Percentiles rank a stretch among this genome's conserved stretches.
Evolutionary conservation across 2,329 filamentous ascomycete genomes (phyloP).

Genomic region (Aspergillus proliferans): DNA sequence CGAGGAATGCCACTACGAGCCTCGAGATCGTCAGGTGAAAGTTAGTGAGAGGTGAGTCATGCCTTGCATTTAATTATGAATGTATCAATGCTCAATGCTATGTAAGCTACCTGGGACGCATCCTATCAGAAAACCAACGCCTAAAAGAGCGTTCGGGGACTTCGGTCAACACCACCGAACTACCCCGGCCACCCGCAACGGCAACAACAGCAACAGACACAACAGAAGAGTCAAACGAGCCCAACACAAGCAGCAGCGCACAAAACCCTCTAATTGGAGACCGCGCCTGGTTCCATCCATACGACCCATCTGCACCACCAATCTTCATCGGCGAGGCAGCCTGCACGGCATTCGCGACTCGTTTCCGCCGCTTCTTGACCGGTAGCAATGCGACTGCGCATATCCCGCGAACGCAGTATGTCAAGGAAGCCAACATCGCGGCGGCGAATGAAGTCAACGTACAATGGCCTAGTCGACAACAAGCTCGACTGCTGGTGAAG

Average conservation of each 20-base stretch:
- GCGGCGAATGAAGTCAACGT: slow-evolving; percentile 22
- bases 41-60: slow-evolving; percentile 28
- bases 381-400: slow-evolving; percentile 26
- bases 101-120: slow-evolving; percentile 27
- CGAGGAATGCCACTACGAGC: slow-evolving; percentile 35
- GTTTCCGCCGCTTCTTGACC: slow-evolving; percentile 31
- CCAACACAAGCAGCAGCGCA: slow-evolving; percentile 20
- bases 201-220: slow-evolving; percentile 10
- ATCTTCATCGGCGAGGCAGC: slow-evolving; percentile 36
- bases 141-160: slow-evolving; percentile 24
- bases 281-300: slow-evolving; percentile 31
- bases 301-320: slow-evolving; percentile 30
- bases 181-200: slow-evolving; percentile 1
- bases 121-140: slow-evolving; percentile 28
- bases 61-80: not conserved
- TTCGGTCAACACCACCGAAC: slow-evolving; percentile 21
- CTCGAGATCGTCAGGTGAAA: slow-evolving; percentile 39
- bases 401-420: slow-evolving; percentile 30
- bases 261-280: slow-evolving; percentile 29
- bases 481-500: slow-evolving; percentile 31
- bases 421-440: slow-evolving; percentile 25
- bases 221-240: slow-evolving; percentile 20
- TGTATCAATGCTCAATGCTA: not conserved
- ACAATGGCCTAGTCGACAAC: slow-evolving; percentile 31
- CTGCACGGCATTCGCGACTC: slow-evolving; percentile 35